phyloP scores from a whole-genome alignment of 768 basidiomycete genomes.

The Macrocybe gigantea region DNA sequence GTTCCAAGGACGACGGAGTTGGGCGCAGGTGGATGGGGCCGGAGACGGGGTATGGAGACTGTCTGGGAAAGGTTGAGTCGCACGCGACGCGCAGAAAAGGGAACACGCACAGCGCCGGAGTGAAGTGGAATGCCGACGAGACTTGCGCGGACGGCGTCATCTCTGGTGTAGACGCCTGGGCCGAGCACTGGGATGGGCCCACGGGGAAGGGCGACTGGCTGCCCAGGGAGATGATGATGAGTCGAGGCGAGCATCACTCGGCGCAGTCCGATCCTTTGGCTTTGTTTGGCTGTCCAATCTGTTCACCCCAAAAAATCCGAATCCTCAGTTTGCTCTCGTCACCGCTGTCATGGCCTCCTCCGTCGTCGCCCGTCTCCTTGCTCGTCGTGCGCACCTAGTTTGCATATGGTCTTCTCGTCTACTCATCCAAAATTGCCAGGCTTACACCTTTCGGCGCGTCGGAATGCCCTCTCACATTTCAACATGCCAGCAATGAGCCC shows the following conservation, averaged over 20 bases:
- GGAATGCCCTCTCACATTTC: conserved; percentile 81
- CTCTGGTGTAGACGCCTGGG: conserved; percentile 58
- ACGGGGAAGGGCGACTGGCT: conserved; percentile 57
- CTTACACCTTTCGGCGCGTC: conserved; percentile 75
- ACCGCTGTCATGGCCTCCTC: conserved; percentile 48
- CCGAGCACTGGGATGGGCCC: conserved; percentile 56
- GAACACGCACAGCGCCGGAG: conserved; percentile 61
- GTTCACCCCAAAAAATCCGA: conserved; percentile 22
- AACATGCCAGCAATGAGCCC: conserved; percentile 99
- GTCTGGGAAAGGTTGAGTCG: conserved; percentile 35
- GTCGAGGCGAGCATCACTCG: conserved; percentile 2
- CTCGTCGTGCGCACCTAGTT: conserved; percentile 48
- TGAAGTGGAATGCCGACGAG: conserved; percentile 59
- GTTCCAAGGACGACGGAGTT: conserved; percentile 79
- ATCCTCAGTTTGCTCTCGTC: conserved; percentile 9
- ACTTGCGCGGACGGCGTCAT: conserved; percentile 62
- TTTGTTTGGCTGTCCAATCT: conserved; percentile 22
- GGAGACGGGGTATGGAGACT: conserved; percentile 55
- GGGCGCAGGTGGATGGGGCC: conserved; percentile 68
- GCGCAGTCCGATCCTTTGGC: conserved; percentile 19
- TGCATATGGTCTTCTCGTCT: neutral
- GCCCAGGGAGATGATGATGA: conserved; percentile 60
- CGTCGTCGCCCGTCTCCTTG: conserved; percentile 53
- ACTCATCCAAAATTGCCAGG: conserved; percentile 34
- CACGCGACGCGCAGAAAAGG: conserved; percentile 15